phyloP scores from a whole-genome alignment of 2,329 filamentous ascomycete species.

The Elsinoe australis region DNA sequence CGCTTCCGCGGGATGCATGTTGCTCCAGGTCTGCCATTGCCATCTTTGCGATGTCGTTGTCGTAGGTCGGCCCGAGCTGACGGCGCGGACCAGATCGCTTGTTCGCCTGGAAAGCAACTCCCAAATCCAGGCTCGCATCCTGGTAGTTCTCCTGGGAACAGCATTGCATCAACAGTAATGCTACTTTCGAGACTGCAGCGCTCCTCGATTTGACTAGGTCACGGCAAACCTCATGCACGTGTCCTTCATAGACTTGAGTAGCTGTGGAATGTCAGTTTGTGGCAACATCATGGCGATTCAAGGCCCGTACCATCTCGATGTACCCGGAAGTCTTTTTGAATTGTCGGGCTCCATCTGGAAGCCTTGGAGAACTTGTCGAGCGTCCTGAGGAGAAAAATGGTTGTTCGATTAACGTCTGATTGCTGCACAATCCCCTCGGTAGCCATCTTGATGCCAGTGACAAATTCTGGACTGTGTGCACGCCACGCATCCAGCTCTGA shows the following conservation, averaged over 20 bases:
- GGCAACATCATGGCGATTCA: neutral
- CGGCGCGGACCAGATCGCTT: neutral
- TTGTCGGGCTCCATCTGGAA: too few species aligned
- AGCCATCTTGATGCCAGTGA: too few species aligned
- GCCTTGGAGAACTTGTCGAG: too few species aligned
- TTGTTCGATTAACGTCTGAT: too few species aligned
- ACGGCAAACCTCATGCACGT: conserved; percentile 8
- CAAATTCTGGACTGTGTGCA: too few species aligned
- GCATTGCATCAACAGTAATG: conserved; percentile 2
- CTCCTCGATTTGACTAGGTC: neutral
- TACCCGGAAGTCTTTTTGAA: too few species aligned
- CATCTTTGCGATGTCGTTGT: neutral
- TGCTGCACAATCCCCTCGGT: too few species aligned
- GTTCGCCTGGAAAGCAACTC: neutral
- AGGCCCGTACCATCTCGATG: too few species aligned
- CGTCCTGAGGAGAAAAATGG: too few species aligned
- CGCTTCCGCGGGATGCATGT: conserved; percentile 6
- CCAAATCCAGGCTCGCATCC: conserved; percentile 13
- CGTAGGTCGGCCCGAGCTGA: neutral
- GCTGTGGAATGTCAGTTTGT: neutral
- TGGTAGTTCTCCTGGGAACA: conserved; percentile 8
- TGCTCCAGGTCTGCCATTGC: conserved; percentile 2
- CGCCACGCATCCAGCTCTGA: too few species aligned
- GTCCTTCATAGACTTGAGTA: neutral
- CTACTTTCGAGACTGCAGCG: neutral